Percentiles rank a stretch among this genome's conserved stretches.
Conservation (phyloP, 768 basidiomycete genomes). For the Suillus placidus region DNA sequence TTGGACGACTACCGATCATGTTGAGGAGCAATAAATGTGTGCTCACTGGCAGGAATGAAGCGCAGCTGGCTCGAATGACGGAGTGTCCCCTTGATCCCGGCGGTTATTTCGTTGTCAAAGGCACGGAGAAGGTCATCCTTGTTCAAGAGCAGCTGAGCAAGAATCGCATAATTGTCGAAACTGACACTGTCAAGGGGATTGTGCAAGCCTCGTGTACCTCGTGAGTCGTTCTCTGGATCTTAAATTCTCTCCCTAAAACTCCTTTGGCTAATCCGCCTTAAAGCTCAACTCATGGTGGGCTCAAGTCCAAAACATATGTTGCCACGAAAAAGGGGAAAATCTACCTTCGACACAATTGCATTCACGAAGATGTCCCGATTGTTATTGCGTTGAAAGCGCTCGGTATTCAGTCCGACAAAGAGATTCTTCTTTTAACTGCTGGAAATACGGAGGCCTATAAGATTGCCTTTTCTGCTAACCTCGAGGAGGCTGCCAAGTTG, state of each 20-base stretch:
- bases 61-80: slow-evolving; percentile 88
- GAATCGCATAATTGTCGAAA: slow-evolving; percentile 98
- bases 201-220: slow-evolving; percentile 97
- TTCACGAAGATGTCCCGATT: slow-evolving; percentile 96
- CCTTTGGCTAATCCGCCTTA: slow-evolving; percentile 15
- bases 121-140: slow-evolving; percentile 98
- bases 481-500: slow-evolving; percentile 94
- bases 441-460: slow-evolving; percentile 91
- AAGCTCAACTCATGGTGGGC: slow-evolving; percentile 79
- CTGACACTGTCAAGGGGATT: slow-evolving; percentile 83
- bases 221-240: slow-evolving; percentile 48
- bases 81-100: slow-evolving; percentile 99
- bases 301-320: slow-evolving; percentile 98
- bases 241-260: slow-evolving; percentile 1
- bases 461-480: slow-evolving; percentile 81
- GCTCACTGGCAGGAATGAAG: slow-evolving; percentile 73
- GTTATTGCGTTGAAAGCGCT: slow-evolving; percentile 96
- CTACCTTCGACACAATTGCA: slow-evolving; percentile 96
- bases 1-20: slow-evolving; percentile 96
- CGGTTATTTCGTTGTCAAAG: slow-evolving; percentile 99
- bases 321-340: slow-evolving; percentile 93
- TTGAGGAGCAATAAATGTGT: slow-evolving; percentile 94
- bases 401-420: slow-evolving; percentile 96
- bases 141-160: slow-evolving; percentile 99
- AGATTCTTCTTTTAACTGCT: slow-evolving; percentile 91